These are phyloP conservation scores for Citropsis articulata DNA, from an alignment of 345 rosid species.

Conservation along the genomic window DNA sequence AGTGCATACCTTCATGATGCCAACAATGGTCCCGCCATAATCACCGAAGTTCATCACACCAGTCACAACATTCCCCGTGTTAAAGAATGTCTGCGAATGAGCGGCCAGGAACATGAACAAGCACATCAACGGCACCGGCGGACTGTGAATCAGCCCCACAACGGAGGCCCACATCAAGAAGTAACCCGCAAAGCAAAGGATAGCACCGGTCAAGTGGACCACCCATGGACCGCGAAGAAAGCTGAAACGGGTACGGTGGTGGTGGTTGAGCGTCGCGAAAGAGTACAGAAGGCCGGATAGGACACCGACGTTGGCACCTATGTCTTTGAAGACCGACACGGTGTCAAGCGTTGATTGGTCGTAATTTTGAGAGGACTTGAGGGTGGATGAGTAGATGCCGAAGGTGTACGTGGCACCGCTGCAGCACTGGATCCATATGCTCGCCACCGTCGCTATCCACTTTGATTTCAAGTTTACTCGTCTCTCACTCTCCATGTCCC, in stretches of 20 bases:
- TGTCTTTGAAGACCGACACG: conserved; percentile 70
- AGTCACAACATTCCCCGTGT: conserved; percentile 51
- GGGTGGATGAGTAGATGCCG: conserved; percentile 58
- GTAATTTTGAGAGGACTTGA: conserved; percentile 63
- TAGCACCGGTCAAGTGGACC: conserved; percentile 52
- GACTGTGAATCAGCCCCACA: conserved; percentile 41
- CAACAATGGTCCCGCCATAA: conserved; percentile 47
- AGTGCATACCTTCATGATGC: conserved; percentile 37
- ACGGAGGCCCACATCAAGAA: conserved; percentile 68
- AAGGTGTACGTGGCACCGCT: conserved; percentile 70
- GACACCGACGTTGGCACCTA: conserved; percentile 62
- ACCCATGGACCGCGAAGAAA: conserved; percentile 53
- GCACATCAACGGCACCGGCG: conserved; percentile 49
- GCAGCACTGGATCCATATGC: conserved; percentile 75
- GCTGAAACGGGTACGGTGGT: neutral
- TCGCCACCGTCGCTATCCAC: conserved; percentile 61
- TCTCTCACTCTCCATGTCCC: neutral
- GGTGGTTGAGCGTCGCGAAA: conserved; percentile 20
- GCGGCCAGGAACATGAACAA: conserved; percentile 42
- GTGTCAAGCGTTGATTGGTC: conserved; percentile 76
- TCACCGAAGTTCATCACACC: conserved; percentile 39
- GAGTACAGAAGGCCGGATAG: conserved; percentile 63
- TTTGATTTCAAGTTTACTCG: conserved; percentile 22
- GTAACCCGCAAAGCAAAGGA: conserved; percentile 56
- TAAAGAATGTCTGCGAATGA: conserved; percentile 41